A percentile compares a stretch with the other conserved stretches of the same genome.
Evolutionary conservation across 2,329 filamentous ascomycete genomes (phyloP).

Genomic region (Corynespora cassiicola): DNA sequence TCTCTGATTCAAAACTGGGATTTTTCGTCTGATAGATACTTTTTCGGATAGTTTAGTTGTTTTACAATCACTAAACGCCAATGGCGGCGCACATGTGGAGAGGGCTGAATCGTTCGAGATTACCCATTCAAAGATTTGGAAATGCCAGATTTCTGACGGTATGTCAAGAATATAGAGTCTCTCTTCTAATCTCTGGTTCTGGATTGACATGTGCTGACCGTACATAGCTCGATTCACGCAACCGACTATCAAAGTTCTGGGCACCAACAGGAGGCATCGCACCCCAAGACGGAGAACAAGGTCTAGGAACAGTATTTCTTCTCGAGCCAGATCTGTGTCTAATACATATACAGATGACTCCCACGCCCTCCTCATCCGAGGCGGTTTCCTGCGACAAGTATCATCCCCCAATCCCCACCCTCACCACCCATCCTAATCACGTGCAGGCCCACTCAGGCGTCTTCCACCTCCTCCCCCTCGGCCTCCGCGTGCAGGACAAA

Average conservation of each 20-base stretch:
- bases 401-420: neutral
- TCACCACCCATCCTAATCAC: slow-evolving; percentile 23
- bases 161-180: slow-evolving; percentile 21
- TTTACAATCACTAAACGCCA: slow-evolving; percentile 14
- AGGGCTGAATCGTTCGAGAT: slow-evolving; percentile 19
- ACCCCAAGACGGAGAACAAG: slow-evolving; percentile 56
- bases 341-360: slow-evolving; percentile 39
- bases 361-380: slow-evolving; percentile 52
- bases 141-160: slow-evolving; percentile 47
- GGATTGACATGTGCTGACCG: neutral
- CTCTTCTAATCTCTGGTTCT: too few species aligned
- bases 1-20: too few species aligned
- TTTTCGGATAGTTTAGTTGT: too few species aligned
- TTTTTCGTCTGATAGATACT: too few species aligned
- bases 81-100: slow-evolving; percentile 36
- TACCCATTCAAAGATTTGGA: slow-evolving; percentile 8
- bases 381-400: slow-evolving; percentile 55
- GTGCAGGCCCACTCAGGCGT: slow-evolving; percentile 81
- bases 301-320: slow-evolving; percentile 8
- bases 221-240: slow-evolving; percentile 61
- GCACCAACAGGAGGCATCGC: slow-evolving; percentile 75
- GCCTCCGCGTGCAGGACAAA: slow-evolving; percentile 86
- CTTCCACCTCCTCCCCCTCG: slow-evolving; percentile 90
- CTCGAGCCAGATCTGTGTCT: slow-evolving; percentile 2
- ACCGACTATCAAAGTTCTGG: slow-evolving; percentile 78